Percentiles rank a stretch among this genome's conserved stretches.
Conservation (phyloP, 257 asterid genomes). For the Cinchona pubescens region DNA sequence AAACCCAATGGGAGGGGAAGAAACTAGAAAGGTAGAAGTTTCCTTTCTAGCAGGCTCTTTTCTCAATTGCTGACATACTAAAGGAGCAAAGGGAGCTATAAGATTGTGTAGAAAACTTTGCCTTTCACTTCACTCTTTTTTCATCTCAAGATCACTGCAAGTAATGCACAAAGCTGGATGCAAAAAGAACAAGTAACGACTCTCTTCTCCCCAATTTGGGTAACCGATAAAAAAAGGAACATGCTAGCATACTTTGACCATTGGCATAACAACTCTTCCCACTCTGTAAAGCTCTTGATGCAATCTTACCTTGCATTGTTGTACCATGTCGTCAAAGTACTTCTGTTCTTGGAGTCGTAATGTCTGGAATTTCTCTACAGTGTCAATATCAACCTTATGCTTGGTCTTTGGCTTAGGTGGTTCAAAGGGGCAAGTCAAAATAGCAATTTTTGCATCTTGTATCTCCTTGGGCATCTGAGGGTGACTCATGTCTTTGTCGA, state of each 20-base stretch:
- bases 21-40: not conserved
- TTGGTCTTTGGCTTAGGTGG: conserved; percentile 98
- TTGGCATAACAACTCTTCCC: not conserved
- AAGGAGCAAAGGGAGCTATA: not conserved
- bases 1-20: not conserved
- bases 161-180: not conserved
- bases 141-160: not conserved
- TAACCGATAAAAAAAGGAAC: not conserved
- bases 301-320: conserved; percentile 78
- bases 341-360: conserved; percentile 82
- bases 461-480: conserved; percentile 98
- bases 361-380: conserved; percentile 83
- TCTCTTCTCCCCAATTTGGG: not conserved
- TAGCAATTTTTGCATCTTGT: conserved; percentile 86
- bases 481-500: conserved; percentile 97
- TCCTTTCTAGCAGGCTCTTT: not conserved
- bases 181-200: not conserved
- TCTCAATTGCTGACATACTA: not conserved
- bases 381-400: conserved; percentile 95
- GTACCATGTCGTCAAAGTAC: conserved; percentile 95
- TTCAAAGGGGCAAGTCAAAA: conserved; percentile 93
- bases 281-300: not conserved
- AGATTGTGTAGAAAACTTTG: not conserved
- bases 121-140: not conserved
- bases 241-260: not conserved